Conservation (phyloP, 2,329 filamentous ascomycete species). For the Elsinoe perseae region DNA sequence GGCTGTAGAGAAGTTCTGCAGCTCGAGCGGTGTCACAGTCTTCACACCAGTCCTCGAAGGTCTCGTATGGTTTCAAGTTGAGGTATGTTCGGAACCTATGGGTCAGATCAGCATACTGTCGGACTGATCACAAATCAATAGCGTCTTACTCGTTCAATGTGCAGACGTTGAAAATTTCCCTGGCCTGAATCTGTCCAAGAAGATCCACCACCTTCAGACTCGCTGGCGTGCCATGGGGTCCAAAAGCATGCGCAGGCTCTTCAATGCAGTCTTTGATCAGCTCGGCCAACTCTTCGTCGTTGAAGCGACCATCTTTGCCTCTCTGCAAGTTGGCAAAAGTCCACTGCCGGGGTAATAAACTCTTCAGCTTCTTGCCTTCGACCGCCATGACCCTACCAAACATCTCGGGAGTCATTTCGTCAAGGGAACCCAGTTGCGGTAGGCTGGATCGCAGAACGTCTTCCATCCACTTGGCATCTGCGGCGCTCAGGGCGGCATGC, state of each 20-base stretch:
- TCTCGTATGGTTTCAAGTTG: conserved; percentile 32
- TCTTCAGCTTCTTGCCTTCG: conserved; percentile 32
- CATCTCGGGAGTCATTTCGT: conserved; percentile 37
- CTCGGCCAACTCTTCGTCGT: conserved; percentile 38
- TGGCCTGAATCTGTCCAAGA: conserved; percentile 41
- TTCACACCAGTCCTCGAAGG: conserved; percentile 31
- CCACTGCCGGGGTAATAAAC: conserved; percentile 31
- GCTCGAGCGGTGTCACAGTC: conserved; percentile 32
- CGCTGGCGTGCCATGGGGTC: conserved; percentile 41
- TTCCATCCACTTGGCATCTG: conserved; percentile 42
- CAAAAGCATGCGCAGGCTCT: conserved; percentile 45
- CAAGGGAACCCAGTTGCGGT: conserved; percentile 36
- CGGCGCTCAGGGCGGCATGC: conserved; percentile 40
- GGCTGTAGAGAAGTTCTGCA: conserved; percentile 42
- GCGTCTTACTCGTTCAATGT: conserved; percentile 43
- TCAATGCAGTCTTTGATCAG: conserved; percentile 42
- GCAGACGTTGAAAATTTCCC: conserved; percentile 43
- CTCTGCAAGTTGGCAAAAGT: conserved; percentile 38
- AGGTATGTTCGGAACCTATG: conserved; percentile 31
- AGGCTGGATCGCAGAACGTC: conserved; percentile 29
- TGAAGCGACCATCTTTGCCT: conserved; percentile 36
- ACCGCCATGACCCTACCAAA: conserved; percentile 37
- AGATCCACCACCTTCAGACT: conserved; percentile 43
- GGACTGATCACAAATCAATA: background rate
- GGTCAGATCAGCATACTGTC: background rate